Base-by-base conservation (phyloP, 2,329 filamentous ascomycete genomes). In the Colletotrichum costaricense region DNA sequence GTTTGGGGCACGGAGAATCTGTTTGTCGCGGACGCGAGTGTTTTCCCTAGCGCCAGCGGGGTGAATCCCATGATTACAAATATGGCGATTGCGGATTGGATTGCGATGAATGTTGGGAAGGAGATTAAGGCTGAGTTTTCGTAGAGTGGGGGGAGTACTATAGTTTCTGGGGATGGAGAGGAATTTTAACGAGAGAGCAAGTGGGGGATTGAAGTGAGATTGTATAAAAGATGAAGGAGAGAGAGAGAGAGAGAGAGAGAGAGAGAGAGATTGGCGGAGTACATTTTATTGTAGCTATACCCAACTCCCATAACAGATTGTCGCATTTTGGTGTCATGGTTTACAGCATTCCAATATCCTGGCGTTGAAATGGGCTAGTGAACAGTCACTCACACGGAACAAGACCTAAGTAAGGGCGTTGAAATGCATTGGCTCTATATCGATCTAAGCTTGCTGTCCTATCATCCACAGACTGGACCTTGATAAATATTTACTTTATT, bases 21-120 rank as follows among this genome's bases (percentile, higher is more conserved):
- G 77, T 94, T 91, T 79, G 90, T 95, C 22, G 90, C 91, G 11
- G 94, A 96, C 81, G 90, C 93, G 57, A 94, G 92, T 80, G 91
- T 94, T 12, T 93, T 95, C 74, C 94, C 93, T 1, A 92, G 89
- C 69, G 93, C 93, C 12, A 94, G 91, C 79, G 94, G 94, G 1
- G 93, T 95, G 35, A 95, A 95, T 80, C 94, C 94, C 14, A 95
- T 96, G 94, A 85, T 95, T 56, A 95, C 93, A 14, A 88, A 86
- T 70, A 94, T 95, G 93, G 90, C 90, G 1, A 88, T 93, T 77
- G 86, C 90, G 62, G 90, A 93, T 78, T 89, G 89, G 83, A 92
- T 94, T 74, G 90, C 90, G 3, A 84, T 88, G 77, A 86, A 88
- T 0, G 80, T 93, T 57, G 85, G 82, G n/a, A 82, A 81, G 78